phyloP scores from a whole-genome alignment of 352 stramenopile genomes.

The Globisporangium paroecandrum region DNA sequence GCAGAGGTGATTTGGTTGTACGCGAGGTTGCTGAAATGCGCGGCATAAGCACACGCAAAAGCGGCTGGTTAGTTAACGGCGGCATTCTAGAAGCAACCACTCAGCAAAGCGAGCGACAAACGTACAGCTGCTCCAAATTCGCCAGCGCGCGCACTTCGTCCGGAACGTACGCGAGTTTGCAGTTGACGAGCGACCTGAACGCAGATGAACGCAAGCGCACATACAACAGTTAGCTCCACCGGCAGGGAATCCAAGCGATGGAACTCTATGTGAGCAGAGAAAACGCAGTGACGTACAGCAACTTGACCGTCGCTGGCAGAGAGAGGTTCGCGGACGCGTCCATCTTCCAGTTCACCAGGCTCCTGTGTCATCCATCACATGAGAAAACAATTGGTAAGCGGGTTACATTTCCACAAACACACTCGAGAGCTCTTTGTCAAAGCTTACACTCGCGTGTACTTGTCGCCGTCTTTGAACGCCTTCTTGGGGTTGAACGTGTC shows the following conservation, averaged over 20 bases:
- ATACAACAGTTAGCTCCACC: background rate
- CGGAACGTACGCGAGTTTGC: slow-evolving; percentile 39
- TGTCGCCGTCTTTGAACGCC: slow-evolving; percentile 43
- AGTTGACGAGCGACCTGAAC: slow-evolving; percentile 41
- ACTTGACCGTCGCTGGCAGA: slow-evolving; percentile 45
- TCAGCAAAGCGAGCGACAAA: background rate
- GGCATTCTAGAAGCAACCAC: no score
- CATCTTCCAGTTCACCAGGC: slow-evolving; percentile 65
- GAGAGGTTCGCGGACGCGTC: slow-evolving; percentile 32
- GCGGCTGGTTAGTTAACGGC: background rate
- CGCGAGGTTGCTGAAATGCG: slow-evolving; percentile 38
- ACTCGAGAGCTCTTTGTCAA: no score
- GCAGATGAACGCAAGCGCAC: background rate
- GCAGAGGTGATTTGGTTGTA: slow-evolving; percentile 37
- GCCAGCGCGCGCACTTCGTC: slow-evolving; percentile 40
- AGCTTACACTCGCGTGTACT: slow-evolving; percentile 48
- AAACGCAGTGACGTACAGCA: slow-evolving; percentile 33
- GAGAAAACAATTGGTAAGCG: background rate
- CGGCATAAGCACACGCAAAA: background rate
- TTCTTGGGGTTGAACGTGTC: slow-evolving; percentile 37
- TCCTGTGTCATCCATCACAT: slow-evolving; percentile 21
- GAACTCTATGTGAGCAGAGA: no score
- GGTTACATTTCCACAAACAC: background rate
- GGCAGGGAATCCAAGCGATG: background rate
- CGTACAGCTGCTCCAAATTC: slow-evolving; percentile 45